phyloP scores from a whole-genome alignment of 2,329 filamentous ascomycete species.

The Sordariomycetes sp. region DNA sequence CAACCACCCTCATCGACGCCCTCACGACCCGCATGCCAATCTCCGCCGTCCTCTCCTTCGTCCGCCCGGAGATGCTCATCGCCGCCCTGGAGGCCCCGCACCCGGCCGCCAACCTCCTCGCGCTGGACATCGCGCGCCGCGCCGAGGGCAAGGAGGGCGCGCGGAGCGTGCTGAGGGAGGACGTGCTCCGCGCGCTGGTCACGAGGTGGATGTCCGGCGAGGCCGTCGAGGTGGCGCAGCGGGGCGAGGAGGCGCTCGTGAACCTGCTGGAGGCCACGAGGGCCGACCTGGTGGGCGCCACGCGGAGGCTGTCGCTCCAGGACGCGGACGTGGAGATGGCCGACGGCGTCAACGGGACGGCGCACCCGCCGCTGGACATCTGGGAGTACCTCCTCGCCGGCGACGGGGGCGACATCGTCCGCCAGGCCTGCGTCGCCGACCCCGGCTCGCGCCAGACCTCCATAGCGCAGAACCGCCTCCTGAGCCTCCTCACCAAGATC shows the following conservation, averaged over 20 bases:
- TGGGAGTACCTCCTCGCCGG: not conserved
- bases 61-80: not conserved
- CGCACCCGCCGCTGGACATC: not conserved
- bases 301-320: not conserved
- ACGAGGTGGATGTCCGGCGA: not conserved
- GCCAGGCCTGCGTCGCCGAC: not conserved
- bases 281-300: not conserved
- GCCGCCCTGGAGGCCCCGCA: conserved; percentile 1
- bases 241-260: conserved; percentile 1
- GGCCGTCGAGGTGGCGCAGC: conserved; percentile 1
- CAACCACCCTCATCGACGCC: conserved; percentile 2
- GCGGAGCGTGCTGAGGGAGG: not conserved
- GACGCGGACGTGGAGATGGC: not conserved
- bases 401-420: not conserved
- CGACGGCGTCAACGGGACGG: not conserved
- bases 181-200: not conserved
- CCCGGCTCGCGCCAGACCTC: not conserved
- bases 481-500: not conserved
- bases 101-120: conserved; percentile 2
- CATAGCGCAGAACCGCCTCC: conserved; percentile 5
- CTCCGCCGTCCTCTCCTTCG: not conserved
- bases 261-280: conserved; percentile 2
- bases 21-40: conserved; percentile 3
- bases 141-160: conserved; percentile 1
- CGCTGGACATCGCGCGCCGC: not conserved